These are phyloP conservation scores for Collybiopsis luxurians DNA, from an alignment of 768 basidiomycete species.

Conservation along the genomic window DNA sequence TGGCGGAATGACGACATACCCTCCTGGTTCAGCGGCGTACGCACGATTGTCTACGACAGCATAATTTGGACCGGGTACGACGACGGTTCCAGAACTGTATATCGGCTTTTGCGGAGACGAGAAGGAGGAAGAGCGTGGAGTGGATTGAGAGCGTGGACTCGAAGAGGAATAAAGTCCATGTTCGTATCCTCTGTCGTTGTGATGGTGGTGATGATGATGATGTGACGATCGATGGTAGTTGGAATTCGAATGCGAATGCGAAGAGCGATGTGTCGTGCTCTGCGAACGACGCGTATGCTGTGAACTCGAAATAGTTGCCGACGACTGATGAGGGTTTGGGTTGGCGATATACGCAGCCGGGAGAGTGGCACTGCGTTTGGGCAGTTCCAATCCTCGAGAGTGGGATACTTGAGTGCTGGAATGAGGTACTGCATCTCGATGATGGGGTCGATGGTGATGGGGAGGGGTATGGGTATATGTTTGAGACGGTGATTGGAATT, in stretches of 20 bases:
- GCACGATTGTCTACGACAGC: background rate
- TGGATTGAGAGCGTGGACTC: slow-evolving; percentile 2
- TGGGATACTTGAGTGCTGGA: background rate
- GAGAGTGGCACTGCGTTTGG: background rate
- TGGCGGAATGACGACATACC: background rate
- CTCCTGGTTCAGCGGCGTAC: background rate
- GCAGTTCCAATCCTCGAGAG: background rate
- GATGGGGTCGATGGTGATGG: background rate
- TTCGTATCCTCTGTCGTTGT: background rate
- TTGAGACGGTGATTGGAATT: background rate
- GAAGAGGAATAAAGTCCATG: background rate
- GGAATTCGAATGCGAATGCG: background rate
- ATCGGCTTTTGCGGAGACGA: background rate
- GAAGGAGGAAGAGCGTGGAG: background rate
- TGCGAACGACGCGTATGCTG: background rate
- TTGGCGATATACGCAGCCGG: background rate
- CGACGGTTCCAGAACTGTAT: background rate
- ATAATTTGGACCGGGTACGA: background rate
- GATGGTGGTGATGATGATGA: background rate
- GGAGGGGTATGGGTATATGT: background rate
- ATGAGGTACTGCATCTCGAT: background rate
- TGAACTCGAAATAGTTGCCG: background rate
- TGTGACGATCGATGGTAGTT: background rate
- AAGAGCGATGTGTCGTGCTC: no score
- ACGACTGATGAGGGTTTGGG: background rate